Base-by-base conservation (phyloP, 2,329 filamentous ascomycete species). In the Penicillium palitans region DNA sequence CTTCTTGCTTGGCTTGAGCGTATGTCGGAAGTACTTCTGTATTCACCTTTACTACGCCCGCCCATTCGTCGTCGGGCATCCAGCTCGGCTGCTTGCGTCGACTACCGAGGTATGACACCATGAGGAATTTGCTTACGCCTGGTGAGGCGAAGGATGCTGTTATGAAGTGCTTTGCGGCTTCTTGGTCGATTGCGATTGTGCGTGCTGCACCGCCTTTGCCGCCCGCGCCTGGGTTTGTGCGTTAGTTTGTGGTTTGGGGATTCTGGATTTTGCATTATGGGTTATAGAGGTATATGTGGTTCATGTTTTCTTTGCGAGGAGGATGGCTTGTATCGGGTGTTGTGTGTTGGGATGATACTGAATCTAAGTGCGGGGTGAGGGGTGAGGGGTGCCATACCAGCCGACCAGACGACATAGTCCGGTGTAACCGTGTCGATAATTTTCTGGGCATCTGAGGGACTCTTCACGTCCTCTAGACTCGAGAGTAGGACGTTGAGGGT, bases 391-490 rank as follows among this genome's bases (percentile, higher is more conserved):
- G 51, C 9, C 70, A 52, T 73, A 78, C 78, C 78, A 42, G 79
- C 79, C 31, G 76, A 74, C 76, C 77, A 81, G 51, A 81, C 74
- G 7, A 81, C 75, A 63, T 78, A 79, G 59, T 80, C 74, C 2
- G 79, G 78, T 19, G 69, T 69, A 10, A 74, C 72, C 21, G 68
- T 63, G 35, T 78, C 72, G 40, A 93, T 72, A 57, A 93, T 82
- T 39, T 76, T 78, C 64, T 83, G 79, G 1, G 89, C 90, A 62
- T 88, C 83, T 0, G 76, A 78, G 50, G 86, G 81, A 53, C 78
- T 84, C 72, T 84, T 86, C 41, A 93, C 81, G 19, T 91, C 88
- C 54, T 90, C 89, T 21, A 93, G 76, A 68, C 86, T 90, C 68
- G 83, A 83, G 17, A 93, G 81, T 0, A 93, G 78, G 3, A 93